Base-by-base conservation (phyloP, 805 yeast species). In the Suhomyces vadensis region DNA sequence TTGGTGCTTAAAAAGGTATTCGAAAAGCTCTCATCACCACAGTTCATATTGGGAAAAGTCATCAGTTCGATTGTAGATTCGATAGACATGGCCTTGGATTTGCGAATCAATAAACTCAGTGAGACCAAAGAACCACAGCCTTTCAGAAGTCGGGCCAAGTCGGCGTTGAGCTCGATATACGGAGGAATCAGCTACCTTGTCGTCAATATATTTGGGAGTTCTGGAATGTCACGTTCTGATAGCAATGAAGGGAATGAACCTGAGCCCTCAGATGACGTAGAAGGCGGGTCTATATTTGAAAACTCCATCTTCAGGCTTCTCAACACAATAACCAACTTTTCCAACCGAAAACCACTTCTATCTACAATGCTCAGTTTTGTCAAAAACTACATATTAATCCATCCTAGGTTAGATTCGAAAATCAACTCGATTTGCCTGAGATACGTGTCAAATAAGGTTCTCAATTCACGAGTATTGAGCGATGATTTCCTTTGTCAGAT, bases 1-100 rank as follows among this genome's bases (percentile, higher is more conserved):
- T 47, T 65, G 41, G 62, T 67, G 3, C 39, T 67, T 17, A 48
- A 41, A 13, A 59, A 60, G 37, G 43, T 59, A 1, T 29, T 65
- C 11, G 54, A 46, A 2, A 60, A 57, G 45, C 41, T 66, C 14
- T 46, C 66, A 3, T 40, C 57, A 7, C 66, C 67, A 0, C 45
- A 52, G 6, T 65, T 67, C 41, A 41, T 66, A 1, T 39, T 63
- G n/a, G 53, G 47, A 22, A 47, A 42, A 24, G 21, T 54, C 1
- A 44, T 56, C 1, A 44, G 37, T 11, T 40, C 35, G n/a, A 31
- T 44, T 3, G 43, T 43, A 3, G 42, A 33, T 13, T 37, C 46
- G 3, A 10, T 49, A 4, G 49, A 37, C 33, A 22, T n/a, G 11
- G 21, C 35, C 21, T 13, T 41, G 14, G 41, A 50, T 4, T 20